A percentile compares a stretch with the other conserved stretches of the same genome.
Evolutionary conservation across 2,329 filamentous ascomycete species (phyloP).

Genomic region (Aspergillus oerlinghausenensis): DNA sequence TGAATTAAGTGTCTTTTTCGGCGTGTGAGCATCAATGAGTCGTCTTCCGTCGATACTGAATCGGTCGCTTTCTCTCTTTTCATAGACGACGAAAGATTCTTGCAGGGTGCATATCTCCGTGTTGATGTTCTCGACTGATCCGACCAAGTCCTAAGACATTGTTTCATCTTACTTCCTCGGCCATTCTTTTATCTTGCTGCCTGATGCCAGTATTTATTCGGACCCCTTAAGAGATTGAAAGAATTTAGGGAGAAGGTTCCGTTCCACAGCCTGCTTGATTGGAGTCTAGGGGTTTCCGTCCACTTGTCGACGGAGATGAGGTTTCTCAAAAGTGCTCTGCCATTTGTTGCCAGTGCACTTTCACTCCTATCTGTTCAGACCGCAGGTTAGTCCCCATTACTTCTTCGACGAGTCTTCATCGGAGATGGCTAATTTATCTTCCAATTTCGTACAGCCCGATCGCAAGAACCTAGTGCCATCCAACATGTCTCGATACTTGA

Average conservation of each 20-base stretch:
- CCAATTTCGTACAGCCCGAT: constrained; percentile 53
- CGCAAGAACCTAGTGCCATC: constrained; percentile 70
- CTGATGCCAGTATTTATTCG: constrained; percentile 13
- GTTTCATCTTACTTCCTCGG: not conserved
- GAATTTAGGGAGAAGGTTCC: not conserved
- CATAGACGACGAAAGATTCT: not conserved
- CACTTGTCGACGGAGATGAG: constrained; percentile 21
- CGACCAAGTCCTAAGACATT: constrained; percentile 2
- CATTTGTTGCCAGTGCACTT: constrained; percentile 22
- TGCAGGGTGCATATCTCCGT: not conserved
- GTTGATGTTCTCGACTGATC: not conserved
- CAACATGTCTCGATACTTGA: constrained; percentile 68
- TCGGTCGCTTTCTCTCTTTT: not conserved
- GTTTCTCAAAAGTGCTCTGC: constrained; percentile 21
- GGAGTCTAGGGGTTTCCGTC: constrained; percentile 4
- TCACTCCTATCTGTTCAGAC: constrained; percentile 17
- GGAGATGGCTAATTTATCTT: not conserved
- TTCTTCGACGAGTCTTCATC: not conserved
- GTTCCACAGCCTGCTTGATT: not conserved
- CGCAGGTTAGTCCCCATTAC: constrained; percentile 10
- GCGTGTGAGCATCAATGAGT: not conserved
- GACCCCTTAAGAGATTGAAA: not conserved
- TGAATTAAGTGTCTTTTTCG: not conserved
- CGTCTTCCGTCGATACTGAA: not conserved
- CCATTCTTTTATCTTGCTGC: constrained; percentile 14